phyloP scores from a whole-genome alignment of 2,329 filamentous ascomycete genomes.

The Fusarium euwallaceae region DNA sequence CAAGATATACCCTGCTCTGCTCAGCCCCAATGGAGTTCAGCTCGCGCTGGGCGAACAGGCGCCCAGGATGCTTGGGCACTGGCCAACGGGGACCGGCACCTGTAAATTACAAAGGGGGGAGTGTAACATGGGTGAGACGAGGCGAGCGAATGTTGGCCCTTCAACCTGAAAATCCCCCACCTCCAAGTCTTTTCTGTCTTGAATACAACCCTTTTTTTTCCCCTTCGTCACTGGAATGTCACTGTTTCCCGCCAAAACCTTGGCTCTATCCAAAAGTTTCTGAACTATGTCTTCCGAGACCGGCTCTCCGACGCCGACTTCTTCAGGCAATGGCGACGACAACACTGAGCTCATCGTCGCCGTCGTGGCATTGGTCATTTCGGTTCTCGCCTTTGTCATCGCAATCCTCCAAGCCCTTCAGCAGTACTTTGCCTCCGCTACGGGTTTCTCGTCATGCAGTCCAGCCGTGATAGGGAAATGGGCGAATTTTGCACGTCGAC shows the following conservation, averaged over 20 bases:
- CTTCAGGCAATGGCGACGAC: conserved; percentile 4
- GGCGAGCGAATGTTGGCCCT: neutral
- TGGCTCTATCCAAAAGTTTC: neutral
- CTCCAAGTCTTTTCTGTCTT: neutral
- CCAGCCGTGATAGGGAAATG: conserved; percentile 57
- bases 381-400: conserved; percentile 56
- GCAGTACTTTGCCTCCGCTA: conserved; percentile 58
- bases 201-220: neutral
- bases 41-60: neutral
- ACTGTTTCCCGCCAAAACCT: neutral
- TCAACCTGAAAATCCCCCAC: neutral
- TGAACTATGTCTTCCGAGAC: neutral
- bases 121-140: neutral
- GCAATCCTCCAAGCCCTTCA: conserved; percentile 56
- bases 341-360: conserved; percentile 50
- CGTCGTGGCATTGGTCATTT: conserved; percentile 56
- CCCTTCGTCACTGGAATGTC: neutral
- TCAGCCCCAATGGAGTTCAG: neutral
- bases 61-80: neutral
- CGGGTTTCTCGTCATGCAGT: conserved; percentile 56
- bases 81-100: neutral
- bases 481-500: conserved; percentile 50
- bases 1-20: neutral
- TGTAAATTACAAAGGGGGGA: neutral
- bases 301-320: neutral